Base-by-base conservation (phyloP, 805 yeast species). In the Candida succiphila region DNA sequence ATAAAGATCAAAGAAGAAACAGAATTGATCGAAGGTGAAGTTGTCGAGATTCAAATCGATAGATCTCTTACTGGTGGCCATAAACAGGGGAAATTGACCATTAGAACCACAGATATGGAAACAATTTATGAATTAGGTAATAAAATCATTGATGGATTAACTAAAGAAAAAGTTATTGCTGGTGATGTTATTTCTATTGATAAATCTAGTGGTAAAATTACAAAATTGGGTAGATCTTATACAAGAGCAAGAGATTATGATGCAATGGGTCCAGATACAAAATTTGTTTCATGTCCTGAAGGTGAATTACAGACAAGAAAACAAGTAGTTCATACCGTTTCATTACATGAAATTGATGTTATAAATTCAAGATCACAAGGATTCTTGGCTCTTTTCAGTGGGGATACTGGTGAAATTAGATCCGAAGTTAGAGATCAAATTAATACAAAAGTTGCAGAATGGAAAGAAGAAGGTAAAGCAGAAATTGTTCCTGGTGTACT, bases 381-480 rank as follows among this genome's bases (percentile, higher is more conserved):
- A 21, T 94, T 94, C 50, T 71, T 92, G 52, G 97, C 97, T 14
- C 71, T 92, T 40, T 84, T 92, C 51, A 81, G 94, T 31, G 96
- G 96, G 45, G 92, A 92, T 61, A 94, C 96, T 33, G 99, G 98
- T 45, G 99, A 92, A 63, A 92, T 92, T 47, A 75, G 96, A 43
- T 75, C 92, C 15, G 96, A 92, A 58, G 87, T 92, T 20, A 78
- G 99, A 58, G 94, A 85, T 46, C 97, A 92, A 65, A 94, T 92
- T 54, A 92, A 92, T 63, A 78, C 88, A 29, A 88, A 92, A 62
- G 96, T 92, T 34, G 94, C 94, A 16, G 96, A 92, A 61, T 92
- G 96, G 95, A 86, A 83, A 51, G 97, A 92, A 62, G 97, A 92
- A 67, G 97, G 98, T 39, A 92, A 92, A 59, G 98, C 98, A 9